Percentiles rank a stretch among this genome's conserved stretches.
Conservation (phyloP, 2,329 filamentous ascomycete species). For the Sodiomyces alkalinus region DNA sequence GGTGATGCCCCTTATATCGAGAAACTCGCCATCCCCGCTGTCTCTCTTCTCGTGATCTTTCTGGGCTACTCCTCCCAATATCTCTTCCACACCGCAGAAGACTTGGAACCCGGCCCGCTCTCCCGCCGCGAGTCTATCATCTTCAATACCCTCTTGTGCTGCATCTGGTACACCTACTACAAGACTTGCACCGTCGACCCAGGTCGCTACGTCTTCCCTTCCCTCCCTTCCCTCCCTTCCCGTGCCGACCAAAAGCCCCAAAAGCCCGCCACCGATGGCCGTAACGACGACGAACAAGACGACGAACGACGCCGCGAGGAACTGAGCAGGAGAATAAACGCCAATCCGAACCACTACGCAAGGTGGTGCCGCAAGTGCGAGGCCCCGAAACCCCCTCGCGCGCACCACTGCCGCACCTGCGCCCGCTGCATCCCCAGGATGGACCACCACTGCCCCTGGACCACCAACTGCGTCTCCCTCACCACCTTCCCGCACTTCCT, state of each 20-base stretch:
- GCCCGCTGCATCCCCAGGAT: slow-evolving; percentile 62
- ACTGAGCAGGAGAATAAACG: slow-evolving; percentile 1
- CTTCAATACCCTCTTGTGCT: slow-evolving; percentile 51
- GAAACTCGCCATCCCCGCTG: slow-evolving; percentile 51
- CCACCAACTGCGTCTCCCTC: slow-evolving; percentile 67
- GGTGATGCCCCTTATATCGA: slow-evolving; percentile 28
- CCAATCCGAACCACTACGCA: slow-evolving; percentile 3
- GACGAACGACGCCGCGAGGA: slow-evolving; percentile 8
- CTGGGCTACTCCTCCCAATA: slow-evolving; percentile 59
- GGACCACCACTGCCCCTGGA: slow-evolving; percentile 85
- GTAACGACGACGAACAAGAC: slow-evolving; percentile 10
- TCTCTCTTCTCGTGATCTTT: slow-evolving; percentile 50
- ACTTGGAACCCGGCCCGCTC: slow-evolving; percentile 45
- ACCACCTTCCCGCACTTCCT: slow-evolving; percentile 72
- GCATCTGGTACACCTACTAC: slow-evolving; percentile 57
- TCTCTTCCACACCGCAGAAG: slow-evolving; percentile 45
- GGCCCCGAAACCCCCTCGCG: slow-evolving; percentile 57
- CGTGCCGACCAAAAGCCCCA: too few species aligned
- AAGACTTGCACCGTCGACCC: slow-evolving; percentile 41
- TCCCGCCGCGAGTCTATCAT: slow-evolving; percentile 37
- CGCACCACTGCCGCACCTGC: slow-evolving; percentile 72
- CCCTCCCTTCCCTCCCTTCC: slow-evolving; percentile 9
- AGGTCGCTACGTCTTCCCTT: slow-evolving; percentile 34
- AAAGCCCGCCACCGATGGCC: too few species aligned
- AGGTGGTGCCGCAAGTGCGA: slow-evolving; percentile 67